phyloP scores from a whole-genome alignment of 306 rosid species.

The Begonia peltatifolia region DNA sequence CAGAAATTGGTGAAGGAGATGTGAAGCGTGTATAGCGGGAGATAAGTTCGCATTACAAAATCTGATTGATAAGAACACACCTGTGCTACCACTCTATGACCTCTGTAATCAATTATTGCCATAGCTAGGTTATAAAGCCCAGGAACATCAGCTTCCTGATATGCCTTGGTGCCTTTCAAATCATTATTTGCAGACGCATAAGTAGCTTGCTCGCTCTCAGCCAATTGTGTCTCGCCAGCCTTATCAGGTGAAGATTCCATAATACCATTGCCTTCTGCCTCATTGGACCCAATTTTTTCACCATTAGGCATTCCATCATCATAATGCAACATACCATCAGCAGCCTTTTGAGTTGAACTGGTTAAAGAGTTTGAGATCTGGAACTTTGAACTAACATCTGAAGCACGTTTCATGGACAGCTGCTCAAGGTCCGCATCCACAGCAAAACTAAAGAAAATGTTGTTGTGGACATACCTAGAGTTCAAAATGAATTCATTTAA shows the following conservation, averaged over 20 bases:
- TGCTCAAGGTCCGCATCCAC: constrained; percentile 95
- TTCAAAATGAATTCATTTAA: constrained; percentile 9
- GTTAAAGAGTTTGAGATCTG: constrained; percentile 18
- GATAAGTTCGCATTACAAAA: too few relatives aligned
- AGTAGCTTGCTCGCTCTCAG: constrained; percentile 96
- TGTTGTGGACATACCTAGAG: constrained; percentile 94
- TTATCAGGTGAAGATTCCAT: constrained; percentile 30
- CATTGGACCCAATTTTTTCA: constrained; percentile 25
- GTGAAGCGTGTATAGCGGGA: background rate
- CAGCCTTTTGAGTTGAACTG: constrained; percentile 35
- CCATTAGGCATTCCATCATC: constrained; percentile 43
- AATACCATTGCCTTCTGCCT: constrained; percentile 30
- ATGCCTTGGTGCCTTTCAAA: constrained; percentile 96
- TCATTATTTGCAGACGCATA: constrained; percentile 99
- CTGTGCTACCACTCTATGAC: constrained; percentile 99
- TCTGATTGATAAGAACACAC: constrained; percentile 22
- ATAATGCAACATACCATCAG: constrained; percentile 18
- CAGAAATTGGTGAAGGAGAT: background rate
- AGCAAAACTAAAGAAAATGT: constrained; percentile 95
- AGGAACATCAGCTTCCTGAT: constrained; percentile 96
- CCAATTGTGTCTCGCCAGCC: constrained; percentile 47
- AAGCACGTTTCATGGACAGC: constrained; percentile 43
- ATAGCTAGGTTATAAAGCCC: constrained; percentile 94
- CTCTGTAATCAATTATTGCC: constrained; percentile 94
- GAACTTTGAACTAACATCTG: constrained; percentile 33